Evolutionary conservation across 257 asterid genomes (phyloP).

Genomic region (Rhazya stricta): DNA sequence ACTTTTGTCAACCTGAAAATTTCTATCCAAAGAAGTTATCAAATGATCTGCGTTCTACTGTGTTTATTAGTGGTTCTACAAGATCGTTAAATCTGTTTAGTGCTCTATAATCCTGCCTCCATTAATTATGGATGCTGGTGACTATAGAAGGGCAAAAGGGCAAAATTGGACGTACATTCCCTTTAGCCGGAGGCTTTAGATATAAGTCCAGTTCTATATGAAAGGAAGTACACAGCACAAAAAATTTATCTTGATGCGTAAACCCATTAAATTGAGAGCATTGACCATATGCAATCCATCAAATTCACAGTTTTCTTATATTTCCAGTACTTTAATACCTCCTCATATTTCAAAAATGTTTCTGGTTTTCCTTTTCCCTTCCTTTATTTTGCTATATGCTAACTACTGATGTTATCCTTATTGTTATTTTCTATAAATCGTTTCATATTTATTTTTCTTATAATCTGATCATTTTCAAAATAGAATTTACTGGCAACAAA

Average conservation of each 20-base stretch:
- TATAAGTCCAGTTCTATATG: not conserved
- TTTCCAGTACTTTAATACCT: not conserved
- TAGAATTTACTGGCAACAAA: slow-evolving; percentile 66
- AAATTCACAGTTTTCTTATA: not conserved
- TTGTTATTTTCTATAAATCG: not conserved
- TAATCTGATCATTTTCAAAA: not conserved
- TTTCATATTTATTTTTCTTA: not conserved
- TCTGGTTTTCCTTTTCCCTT: not conserved
- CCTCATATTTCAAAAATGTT: not conserved
- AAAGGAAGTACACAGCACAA: not conserved
- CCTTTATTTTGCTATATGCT: not conserved
- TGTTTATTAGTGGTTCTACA: not conserved
- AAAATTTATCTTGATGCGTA: not conserved
- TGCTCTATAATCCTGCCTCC: not conserved
- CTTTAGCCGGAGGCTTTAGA: not conserved
- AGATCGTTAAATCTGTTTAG: not conserved
- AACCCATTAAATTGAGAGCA: not conserved
- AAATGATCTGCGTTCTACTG: not conserved
- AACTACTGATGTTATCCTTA: not conserved
- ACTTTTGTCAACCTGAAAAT: not conserved
- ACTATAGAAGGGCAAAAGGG: too few relatives aligned
- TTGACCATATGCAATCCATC: not conserved
- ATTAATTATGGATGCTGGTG: too few relatives aligned
- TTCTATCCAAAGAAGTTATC: not conserved
- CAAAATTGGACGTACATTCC: not conserved